Conservation (phyloP, 345 rosid genomes). For the Turritis glabra region DNA sequence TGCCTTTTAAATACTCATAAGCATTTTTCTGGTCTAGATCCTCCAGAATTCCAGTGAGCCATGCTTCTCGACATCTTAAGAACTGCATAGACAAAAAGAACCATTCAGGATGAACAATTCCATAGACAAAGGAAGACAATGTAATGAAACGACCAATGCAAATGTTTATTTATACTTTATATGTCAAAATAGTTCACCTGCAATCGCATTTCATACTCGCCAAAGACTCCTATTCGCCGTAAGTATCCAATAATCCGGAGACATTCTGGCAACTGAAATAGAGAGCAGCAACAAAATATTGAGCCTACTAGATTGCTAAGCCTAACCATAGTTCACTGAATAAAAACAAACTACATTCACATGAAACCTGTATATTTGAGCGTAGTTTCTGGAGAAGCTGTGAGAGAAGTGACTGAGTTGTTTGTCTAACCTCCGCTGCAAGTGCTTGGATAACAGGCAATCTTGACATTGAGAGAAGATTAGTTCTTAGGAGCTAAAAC, state of each 20-base stretch:
- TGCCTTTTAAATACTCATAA: conserved; percentile 91
- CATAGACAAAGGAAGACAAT: background rate
- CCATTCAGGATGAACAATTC: conserved; percentile 9
- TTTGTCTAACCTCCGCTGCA: conserved; percentile 84
- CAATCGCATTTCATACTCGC: conserved; percentile 92
- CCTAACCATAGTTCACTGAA: conserved; percentile 1
- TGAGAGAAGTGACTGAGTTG: conserved; percentile 91
- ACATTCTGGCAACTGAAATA: conserved; percentile 85
- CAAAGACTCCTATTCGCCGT: conserved; percentile 88
- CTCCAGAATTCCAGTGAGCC: conserved; percentile 97
- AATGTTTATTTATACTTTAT: conserved; percentile 2
- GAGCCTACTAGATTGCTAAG: conserved; percentile 16
- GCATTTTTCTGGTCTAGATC: conserved; percentile 90
- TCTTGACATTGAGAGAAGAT: conserved; percentile 42
- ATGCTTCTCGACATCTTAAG: conserved; percentile 94
- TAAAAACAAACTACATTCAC: conserved; percentile 16
- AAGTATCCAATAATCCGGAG: conserved; percentile 95
- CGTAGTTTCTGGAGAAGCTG: conserved; percentile 92
- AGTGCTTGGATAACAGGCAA: conserved; percentile 90
- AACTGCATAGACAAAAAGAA: conserved; percentile 57
- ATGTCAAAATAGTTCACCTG: conserved; percentile 56
- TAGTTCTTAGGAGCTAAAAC: conserved; percentile 22
- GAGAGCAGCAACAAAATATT: conserved; percentile 16
- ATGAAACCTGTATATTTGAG: conserved; percentile 83
- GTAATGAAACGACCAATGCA: background rate